Base-by-base conservation (phyloP, 805 yeast genomes). In the Ogataea nitratoaversa region DNA sequence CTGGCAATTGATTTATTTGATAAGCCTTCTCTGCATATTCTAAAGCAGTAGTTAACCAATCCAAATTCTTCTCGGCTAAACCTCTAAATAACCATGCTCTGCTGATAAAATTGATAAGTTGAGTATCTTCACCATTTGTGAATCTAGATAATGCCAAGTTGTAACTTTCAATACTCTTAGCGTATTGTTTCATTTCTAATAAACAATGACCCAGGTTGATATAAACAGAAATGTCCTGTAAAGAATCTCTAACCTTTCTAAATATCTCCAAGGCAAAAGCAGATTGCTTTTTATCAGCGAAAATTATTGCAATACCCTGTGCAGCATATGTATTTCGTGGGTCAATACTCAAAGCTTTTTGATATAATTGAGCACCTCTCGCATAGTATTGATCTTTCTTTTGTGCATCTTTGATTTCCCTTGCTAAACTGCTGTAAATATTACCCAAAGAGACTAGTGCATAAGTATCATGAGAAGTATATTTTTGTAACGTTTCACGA, bases 251-350 rank as follows among this genome's bases (percentile, higher is more conserved):
- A 40, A 90, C 79, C 52, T 90, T 88, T 60, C 95, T 76, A 55
- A 93, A 80, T 33, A 90, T 82, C 49, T 87, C 95, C 54, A 90
- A 70, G 0, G 98, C 96, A 45, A 81, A 71, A 19, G 78, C 79
- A 25, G 78, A 66, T 50, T 85, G 81, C 49, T 82, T 81, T 54
- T 81, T 82, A 54, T 91, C 97, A 9, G 95, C 95, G 60, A 88
- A 84, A 4, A 89, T 79, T 41, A 93, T 88, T 1, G 97, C 98
- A 46, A 93, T 72, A 40, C 99, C 99, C 63, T 93, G 99, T 1
- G 99, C 98, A 5, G 99, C 99, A 66, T 82, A 93, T 1, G 90
- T 91, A 58, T 91, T 87, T 50, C 74, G 71, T 2, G 90, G 78
- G 65, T 93, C 98, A 22, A 89, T 65, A 37, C 84, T 81, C 39